phyloP scores from a whole-genome alignment of 2,329 filamentous ascomycete genomes.

The Exophiala mesophila region DNA sequence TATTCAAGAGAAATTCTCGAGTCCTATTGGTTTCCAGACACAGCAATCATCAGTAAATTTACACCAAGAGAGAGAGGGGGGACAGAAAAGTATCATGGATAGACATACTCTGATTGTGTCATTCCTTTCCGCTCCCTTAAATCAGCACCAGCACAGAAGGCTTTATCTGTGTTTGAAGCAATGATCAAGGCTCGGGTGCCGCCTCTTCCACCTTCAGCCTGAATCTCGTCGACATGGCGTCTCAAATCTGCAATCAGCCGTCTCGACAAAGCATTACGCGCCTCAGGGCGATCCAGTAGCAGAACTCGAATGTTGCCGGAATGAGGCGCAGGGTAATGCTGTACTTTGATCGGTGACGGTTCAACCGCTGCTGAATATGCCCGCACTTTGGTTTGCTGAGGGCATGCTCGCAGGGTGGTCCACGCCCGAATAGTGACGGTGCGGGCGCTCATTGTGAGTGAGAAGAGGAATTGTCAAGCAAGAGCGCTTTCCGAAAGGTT shows the following conservation, averaged over 20 bases:
- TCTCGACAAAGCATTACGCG: conserved; percentile 86
- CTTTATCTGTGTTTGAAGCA: conserved; percentile 75
- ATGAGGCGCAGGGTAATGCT: conserved; percentile 69
- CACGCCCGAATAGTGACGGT: neutral
- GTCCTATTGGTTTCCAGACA: conserved; percentile 53
- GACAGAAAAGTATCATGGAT: too few relatives aligned
- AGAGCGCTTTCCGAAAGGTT: too few relatives aligned
- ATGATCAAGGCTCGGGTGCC: conserved; percentile 75
- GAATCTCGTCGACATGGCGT: conserved; percentile 67
- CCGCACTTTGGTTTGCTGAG: too few relatives aligned
- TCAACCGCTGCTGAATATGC: conserved; percentile 15
- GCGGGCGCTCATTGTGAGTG: conserved; percentile 18
- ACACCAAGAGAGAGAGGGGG: too few relatives aligned
- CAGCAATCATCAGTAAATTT: neutral
- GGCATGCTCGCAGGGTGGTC: conserved; percentile 1
- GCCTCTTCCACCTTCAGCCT: conserved; percentile 52
- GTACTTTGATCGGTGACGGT: conserved; percentile 55
- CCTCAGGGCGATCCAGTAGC: conserved; percentile 75
- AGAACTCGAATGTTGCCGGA: conserved; percentile 82
- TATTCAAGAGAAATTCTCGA: conserved; percentile 66
- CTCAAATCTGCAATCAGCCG: conserved; percentile 68
- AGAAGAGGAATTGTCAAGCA: neutral
- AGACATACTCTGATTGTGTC: conserved; percentile 65
- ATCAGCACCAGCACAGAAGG: conserved; percentile 93
- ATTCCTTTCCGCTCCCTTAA: conserved; percentile 81